Evolutionary conservation across 768 basidiomycete genomes (phyloP), one percentile per base, ranked within the genome.

Genomic region (Mycena leptocephala): DNA sequence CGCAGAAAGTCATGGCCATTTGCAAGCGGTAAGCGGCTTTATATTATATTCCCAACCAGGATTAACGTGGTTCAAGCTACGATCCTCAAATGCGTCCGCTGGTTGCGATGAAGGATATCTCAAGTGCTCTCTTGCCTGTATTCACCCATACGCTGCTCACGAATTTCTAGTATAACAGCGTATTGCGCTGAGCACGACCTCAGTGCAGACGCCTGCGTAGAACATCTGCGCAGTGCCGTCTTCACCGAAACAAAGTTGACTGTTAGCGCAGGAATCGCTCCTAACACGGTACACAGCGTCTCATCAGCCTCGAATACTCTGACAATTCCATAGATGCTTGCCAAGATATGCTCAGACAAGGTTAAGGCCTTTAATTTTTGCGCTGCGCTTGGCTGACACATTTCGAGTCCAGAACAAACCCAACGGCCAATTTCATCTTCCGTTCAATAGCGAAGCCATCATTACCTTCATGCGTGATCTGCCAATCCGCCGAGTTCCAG

Each of bases 321-420:
- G 79, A 65, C 84, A 72, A 53, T 75, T 74, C 28, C 53, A 3
- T 74, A 96, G 93, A 97, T 97, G 94, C 89, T 99, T 22, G 96
- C 97, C 48, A 99, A 99, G 95, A 97, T 98, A 39, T 97, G 96
- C 82, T 98, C 97, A 33, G 97, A 99, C 84, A 96, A 94, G 88
- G 95, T 94, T 48, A 51, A 13, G 33, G 32, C 11, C 62, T 72
- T 66, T 32, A 61, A 41, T 64, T 56, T 33, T 39, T 33, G 9
- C 37, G 32, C 55, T 35, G 70, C 43, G 68, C 24, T 53, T 63
- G 20, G 26, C 51, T 70, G 56, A 75, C 63, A 10, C 39, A 28
- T 53, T 28, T 68, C 35, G 43, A 24, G 69, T 2, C 41, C 76
- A 95, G 93, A 98, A 99, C 83, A 99, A 99, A 85, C 97, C 97